A percentile compares a stretch with the other conserved stretches of the same genome.
These are phyloP conservation scores for Candida coleopterorum DNA, from an alignment of 805 yeast species.

Conservation along the genomic window DNA sequence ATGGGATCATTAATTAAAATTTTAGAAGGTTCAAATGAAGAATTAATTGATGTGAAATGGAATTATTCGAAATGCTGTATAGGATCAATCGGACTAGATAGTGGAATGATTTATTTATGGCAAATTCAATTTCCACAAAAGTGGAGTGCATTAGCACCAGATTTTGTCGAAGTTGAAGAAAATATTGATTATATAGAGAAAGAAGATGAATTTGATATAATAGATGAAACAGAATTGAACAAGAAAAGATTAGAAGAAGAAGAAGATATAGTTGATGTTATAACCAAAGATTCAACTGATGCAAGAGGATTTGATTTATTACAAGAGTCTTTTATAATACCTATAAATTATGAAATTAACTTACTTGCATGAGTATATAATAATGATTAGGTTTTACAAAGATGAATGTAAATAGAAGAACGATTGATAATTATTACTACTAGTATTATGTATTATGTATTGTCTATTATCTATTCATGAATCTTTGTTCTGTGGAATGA, in stretches of 20 bases:
- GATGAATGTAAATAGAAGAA: too few relatives aligned
- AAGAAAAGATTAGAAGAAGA: conserved; percentile 63
- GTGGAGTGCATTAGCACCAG: conserved; percentile 97
- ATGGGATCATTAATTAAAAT: conserved; percentile 87
- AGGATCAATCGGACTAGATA: conserved; percentile 80
- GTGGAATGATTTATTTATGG: conserved; percentile 83
- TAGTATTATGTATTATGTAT: too few relatives aligned
- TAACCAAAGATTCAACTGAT: conserved; percentile 58
- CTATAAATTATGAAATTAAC: conserved; percentile 33
- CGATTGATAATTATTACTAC: too few relatives aligned
- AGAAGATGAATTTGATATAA: conserved; percentile 88
- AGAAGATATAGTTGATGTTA: conserved; percentile 58
- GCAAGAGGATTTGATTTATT: conserved; percentile 64
- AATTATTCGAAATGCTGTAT: conserved; percentile 69
- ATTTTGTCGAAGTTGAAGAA: conserved; percentile 90
- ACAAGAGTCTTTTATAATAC: conserved; percentile 56
- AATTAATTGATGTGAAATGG: conserved; percentile 83
- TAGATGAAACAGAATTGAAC: conserved; percentile 60
- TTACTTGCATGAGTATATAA: too few relatives aligned
- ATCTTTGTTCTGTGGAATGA: too few relatives aligned
- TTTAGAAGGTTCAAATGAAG: conserved; percentile 87
- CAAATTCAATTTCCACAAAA: conserved; percentile 77
- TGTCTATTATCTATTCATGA: too few relatives aligned
- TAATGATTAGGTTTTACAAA: too few relatives aligned
- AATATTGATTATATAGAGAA: conserved; percentile 81